A percentile compares a stretch with the other conserved stretches of the same genome.
phyloP scores from a whole-genome alignment of 371 early-diverging fungal species.

The Nosema muscidifuracis region DNA sequence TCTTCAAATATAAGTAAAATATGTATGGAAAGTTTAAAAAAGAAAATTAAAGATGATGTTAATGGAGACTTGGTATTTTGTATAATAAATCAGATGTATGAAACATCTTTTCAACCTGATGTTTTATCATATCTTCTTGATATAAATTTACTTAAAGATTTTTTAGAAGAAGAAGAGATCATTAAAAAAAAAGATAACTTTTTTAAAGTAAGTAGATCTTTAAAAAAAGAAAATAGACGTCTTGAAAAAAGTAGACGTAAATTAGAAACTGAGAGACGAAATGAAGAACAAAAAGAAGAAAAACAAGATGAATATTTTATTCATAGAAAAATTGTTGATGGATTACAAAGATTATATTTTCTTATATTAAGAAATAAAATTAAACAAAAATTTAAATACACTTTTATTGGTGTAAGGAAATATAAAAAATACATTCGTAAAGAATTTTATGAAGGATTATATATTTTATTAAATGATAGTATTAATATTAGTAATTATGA shows the following conservation, averaged over 20 bases:
- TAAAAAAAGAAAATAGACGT: constrained; percentile 19
- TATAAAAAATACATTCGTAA: constrained; percentile 42
- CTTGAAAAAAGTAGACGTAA: constrained; percentile 36
- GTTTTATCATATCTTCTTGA: constrained; percentile 26
- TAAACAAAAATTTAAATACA: constrained; percentile 30
- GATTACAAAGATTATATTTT: constrained; percentile 44
- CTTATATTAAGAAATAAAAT: constrained; percentile 35
- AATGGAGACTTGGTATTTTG: constrained; percentile 28
- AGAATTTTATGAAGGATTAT: constrained; percentile 49
- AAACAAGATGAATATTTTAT: constrained; percentile 19
- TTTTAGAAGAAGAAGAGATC: not conserved
- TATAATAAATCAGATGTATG: constrained; percentile 48
- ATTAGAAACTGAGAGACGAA: constrained; percentile 10
- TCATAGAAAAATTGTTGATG: constrained; percentile 40
- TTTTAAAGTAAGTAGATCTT: constrained; percentile 10
- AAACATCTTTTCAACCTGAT: constrained; percentile 16
- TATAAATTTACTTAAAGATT: constrained; percentile 26
- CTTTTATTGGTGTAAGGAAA: constrained; percentile 41
- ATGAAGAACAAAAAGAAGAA: constrained; percentile 33
- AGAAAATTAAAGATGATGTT: constrained; percentile 21
- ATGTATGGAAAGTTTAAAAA: constrained; percentile 32
- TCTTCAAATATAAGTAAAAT: not conserved
- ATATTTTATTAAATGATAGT: constrained; percentile 41
- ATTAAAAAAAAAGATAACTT: constrained; percentile 25
- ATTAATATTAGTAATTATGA: not conserved